Evolutionary conservation across 116 monocot species (phyloP).

Genomic region (Iris pallida): DNA sequence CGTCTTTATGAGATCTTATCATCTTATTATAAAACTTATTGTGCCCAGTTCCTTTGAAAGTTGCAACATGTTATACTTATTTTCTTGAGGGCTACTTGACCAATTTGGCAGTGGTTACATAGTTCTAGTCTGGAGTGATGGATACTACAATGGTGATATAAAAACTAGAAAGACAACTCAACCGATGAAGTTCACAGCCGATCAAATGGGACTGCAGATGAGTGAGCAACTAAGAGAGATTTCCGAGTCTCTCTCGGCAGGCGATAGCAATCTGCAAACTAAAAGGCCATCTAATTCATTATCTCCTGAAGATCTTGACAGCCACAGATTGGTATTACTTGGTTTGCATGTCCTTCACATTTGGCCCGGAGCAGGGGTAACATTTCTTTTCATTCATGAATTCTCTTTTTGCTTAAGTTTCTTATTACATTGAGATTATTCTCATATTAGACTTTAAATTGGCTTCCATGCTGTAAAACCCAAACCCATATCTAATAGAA

Average conservation of each 20-base stretch:
- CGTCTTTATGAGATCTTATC: background rate
- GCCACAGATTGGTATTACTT: slow-evolving; percentile 57
- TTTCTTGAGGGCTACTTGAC: no score
- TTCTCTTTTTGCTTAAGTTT: no score
- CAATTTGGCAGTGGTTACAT: slow-evolving; percentile 12
- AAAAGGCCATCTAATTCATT: slow-evolving; percentile 40
- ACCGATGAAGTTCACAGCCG: slow-evolving; percentile 29
- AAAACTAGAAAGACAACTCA: slow-evolving; percentile 50
- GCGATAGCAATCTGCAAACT: slow-evolving; percentile 31
- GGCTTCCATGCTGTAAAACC: no score
- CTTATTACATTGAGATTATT: no score
- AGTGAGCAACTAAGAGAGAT: slow-evolving; percentile 51
- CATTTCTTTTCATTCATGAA: background rate
- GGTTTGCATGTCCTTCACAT: slow-evolving; percentile 62
- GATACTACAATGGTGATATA: slow-evolving; percentile 60
- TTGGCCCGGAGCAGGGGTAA: slow-evolving; percentile 35
- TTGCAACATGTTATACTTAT: no score
- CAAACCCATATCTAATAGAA: no score
- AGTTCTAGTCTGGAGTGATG: slow-evolving; percentile 38
- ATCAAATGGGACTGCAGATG: slow-evolving; percentile 38
- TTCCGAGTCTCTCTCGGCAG: slow-evolving; percentile 38
- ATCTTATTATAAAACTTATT: background rate
- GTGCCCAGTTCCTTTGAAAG: no score
- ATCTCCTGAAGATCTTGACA: slow-evolving; percentile 45
- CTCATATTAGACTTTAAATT: no score